A percentile compares a stretch with the other conserved stretches of the same genome.
These are phyloP conservation scores for Oxytropis ochrocephala DNA, from an alignment of 306 rosid genomes.

Conservation along the genomic window DNA sequence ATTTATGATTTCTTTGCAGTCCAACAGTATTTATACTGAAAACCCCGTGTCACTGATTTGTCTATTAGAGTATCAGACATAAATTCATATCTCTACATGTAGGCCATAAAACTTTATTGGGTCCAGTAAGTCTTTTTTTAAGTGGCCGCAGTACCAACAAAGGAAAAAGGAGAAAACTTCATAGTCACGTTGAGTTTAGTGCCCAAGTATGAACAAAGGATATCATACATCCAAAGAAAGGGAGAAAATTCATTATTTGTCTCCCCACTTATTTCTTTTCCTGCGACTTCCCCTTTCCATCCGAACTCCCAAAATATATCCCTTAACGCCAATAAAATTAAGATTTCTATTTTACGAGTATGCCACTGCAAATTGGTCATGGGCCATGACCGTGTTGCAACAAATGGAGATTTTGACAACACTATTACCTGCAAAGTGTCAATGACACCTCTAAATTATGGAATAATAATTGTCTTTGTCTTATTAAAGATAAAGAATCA, in stretches of 20 bases:
- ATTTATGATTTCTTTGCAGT: neutral
- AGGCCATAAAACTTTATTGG: neutral
- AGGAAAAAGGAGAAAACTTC: neutral
- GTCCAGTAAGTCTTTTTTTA: neutral
- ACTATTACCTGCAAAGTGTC: neutral
- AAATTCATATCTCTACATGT: neutral
- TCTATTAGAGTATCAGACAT: neutral
- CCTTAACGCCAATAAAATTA: neutral
- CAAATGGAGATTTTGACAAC: neutral
- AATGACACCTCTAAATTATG: neutral
- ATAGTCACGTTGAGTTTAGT: neutral
- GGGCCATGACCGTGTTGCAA: neutral
- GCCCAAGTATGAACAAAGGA: neutral
- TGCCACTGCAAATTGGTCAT: neutral
- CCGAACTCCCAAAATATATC: neutral
- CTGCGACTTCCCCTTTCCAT: neutral
- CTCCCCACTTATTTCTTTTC: neutral
- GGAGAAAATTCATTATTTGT: neutral
- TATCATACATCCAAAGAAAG: neutral
- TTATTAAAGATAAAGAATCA: slow-evolving; percentile 5
- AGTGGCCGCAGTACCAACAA: too few relatives aligned
- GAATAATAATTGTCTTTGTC: neutral
- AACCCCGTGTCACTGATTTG: neutral
- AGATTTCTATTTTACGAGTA: neutral
- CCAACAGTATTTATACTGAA: neutral